Base-by-base conservation (phyloP, 2,329 filamentous ascomycete genomes). In the Fusarium proliferatum region DNA sequence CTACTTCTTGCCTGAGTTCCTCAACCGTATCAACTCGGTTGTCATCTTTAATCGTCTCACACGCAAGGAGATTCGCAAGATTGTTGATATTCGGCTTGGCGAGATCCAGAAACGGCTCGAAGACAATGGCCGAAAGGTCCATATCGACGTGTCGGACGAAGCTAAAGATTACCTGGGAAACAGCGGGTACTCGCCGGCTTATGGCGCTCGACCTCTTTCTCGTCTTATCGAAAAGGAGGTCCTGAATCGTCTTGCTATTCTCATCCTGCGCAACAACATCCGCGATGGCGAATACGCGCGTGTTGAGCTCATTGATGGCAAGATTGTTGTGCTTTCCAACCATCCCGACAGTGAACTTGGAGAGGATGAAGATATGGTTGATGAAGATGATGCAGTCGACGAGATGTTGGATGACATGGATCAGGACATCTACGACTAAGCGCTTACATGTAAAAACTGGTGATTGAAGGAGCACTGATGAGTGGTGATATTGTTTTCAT, bases 1-100 rank as follows among this genome's bases (percentile, higher is more conserved):
- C 86, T 98, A 97, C 86, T 99, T 99, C 90, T 87, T 99, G 5
- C 96, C 96, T 38, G 96, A 99, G 80, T 99, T 99, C 88, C 91
- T 99, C 75, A 99, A 99, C 88, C 94, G 96, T 81, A 98, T 99
- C 87, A 96, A 90, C 84, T 96, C 93, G 69, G 94, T 92, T 61
- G 95, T 99, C 84, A 98, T 99, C 85, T 99, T 99, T 90, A 99
- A 99, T 88, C 93, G 96, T 53, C 92, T 99, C 63, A 96, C 94
- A 7, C 93, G 91, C 81, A 87, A 84, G 64, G 96, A 99, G 84
- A 99, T 99, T 79, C 92, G 96, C 80, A 94, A 91, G 85, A 98
- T 99, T 80, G 96, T 99, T 69, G 96, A 99, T 80, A 88, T 99
- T 28, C 93, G 96, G 49, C 88, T 99, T 39, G 67, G 72, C 6